Evolutionary conservation across 2,329 filamentous ascomycete genomes (phyloP).

Genomic region (Arthroderma uncinatum): DNA sequence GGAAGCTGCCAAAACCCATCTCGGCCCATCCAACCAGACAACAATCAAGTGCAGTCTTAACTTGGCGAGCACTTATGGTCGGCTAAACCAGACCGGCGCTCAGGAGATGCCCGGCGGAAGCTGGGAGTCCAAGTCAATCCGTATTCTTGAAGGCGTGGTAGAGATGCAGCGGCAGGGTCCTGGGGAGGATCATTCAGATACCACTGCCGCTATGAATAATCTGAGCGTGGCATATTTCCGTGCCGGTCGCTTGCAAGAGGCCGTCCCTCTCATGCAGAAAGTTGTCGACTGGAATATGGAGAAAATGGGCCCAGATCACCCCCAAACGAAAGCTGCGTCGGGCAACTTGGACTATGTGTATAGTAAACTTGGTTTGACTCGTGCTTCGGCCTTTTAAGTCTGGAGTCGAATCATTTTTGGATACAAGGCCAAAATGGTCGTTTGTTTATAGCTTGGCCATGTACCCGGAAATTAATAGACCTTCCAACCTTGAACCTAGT

Average conservation of each 20-base stretch:
- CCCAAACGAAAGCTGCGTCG: neutral
- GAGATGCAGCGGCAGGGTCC: neutral
- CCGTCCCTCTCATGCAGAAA: neutral
- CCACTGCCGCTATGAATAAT: slow-evolving; percentile 1
- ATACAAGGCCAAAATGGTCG: neutral
- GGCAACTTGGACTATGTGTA: neutral
- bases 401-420: neutral
- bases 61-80: neutral
- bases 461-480: neutral
- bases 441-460: neutral
- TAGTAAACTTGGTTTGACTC: neutral
- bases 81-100: neutral
- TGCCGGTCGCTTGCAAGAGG: neutral
- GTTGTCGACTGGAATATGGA: neutral
- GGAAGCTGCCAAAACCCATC: neutral
- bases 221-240: neutral
- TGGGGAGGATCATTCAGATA: neutral
- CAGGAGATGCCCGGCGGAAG: neutral
- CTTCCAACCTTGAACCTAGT: neutral
- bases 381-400: neutral
- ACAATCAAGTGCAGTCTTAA: neutral
- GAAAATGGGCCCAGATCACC: neutral
- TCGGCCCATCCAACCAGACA: neutral
- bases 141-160: neutral
- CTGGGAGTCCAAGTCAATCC: neutral